A percentile compares a stretch with the other conserved stretches of the same genome.
Conservation (phyloP, 192 early-diverging fungal genomes). For the Spizellomyces punctatus region DNA sequence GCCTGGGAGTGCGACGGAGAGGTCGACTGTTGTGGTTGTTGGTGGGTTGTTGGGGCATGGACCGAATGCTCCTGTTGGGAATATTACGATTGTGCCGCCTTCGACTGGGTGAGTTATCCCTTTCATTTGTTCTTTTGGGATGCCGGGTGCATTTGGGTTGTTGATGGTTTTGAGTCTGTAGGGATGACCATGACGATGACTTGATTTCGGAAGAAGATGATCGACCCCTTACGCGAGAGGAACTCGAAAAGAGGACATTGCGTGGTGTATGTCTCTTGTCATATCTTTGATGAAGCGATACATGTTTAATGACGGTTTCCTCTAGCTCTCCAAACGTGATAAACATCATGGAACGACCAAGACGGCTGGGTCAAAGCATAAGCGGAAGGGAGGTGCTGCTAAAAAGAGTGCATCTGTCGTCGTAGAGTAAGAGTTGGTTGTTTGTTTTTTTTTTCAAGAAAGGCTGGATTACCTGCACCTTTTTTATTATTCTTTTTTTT, state of each 20-base stretch:
- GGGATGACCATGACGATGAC: conserved; percentile 60
- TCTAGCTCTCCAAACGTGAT: conserved; percentile 36
- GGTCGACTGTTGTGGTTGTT: conserved; percentile 34
- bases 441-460: too few relatives aligned
- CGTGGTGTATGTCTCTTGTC: conserved; percentile 43
- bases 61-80: conserved; percentile 48
- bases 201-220: conserved; percentile 58
- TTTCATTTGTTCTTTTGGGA: not conserved
- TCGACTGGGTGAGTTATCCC: conserved; percentile 45
- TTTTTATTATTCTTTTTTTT: too few relatives aligned
- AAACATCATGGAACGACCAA: conserved; percentile 35
- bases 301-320: not conserved
- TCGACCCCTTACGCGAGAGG: conserved; percentile 57
- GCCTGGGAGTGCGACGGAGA: conserved; percentile 13
- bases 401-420: not conserved
- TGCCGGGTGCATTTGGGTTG: not conserved
- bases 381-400: conserved; percentile 14
- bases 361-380: conserved; percentile 22
- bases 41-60: conserved; percentile 57
- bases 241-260: conserved; percentile 53
- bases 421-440: too few relatives aligned
- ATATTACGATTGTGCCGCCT: conserved; percentile 51
- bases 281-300: not conserved
- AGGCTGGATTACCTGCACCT: too few relatives aligned
- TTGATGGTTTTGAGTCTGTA: conserved; percentile 4